Percentiles rank a stretch among this genome's conserved stretches.
These are phyloP conservation scores for Achlya hypogyna DNA, from an alignment of 352 stramenopile genomes.

Conservation along the genomic window DNA sequence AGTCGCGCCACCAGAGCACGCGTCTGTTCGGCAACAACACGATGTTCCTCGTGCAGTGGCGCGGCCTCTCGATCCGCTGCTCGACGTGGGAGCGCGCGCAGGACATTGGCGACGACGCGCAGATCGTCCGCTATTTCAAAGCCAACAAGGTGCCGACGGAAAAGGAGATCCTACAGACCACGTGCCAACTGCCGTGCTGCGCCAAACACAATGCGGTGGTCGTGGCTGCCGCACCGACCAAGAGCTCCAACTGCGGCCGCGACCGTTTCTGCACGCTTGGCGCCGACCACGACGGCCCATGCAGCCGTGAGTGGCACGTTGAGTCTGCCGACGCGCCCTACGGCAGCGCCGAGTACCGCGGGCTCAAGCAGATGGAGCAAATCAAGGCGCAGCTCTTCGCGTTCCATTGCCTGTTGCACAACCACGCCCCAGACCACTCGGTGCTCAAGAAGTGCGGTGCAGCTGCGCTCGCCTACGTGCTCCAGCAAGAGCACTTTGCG, in stretches of 20 bases:
- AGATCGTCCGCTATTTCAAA: conserved; percentile 86
- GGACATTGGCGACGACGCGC: conserved; percentile 82
- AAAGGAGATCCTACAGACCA: conserved; percentile 75
- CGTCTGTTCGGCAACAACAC: conserved; percentile 28
- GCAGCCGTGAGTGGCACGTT: conserved; percentile 42
- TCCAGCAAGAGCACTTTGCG: conserved; percentile 53
- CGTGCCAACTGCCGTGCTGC: conserved; percentile 79
- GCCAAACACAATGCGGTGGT: conserved; percentile 65
- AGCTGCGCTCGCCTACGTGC: conserved; percentile 70
- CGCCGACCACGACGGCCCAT: conserved; percentile 58
- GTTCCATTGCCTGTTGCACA: conserved; percentile 82
- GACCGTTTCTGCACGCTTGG: conserved; percentile 79
- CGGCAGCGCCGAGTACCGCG: conserved; percentile 50
- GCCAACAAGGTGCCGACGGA: conserved; percentile 70
- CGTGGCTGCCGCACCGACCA: conserved; percentile 25
- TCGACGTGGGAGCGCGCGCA: conserved; percentile 83
- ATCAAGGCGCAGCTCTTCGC: conserved; percentile 82
- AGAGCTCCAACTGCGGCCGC: conserved; percentile 48
- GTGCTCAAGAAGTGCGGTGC: conserved; percentile 82
- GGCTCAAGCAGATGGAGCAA: conserved; percentile 75
- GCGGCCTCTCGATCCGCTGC: conserved; percentile 73
- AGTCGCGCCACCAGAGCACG: conserved; percentile 2
- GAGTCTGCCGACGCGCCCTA: conserved; percentile 24
- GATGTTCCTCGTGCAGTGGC: conserved; percentile 85
- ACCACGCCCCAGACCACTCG: conserved; percentile 75